phyloP scores from a whole-genome alignment of 305 asterid genomes.

The Fraxinus velutina region DNA sequence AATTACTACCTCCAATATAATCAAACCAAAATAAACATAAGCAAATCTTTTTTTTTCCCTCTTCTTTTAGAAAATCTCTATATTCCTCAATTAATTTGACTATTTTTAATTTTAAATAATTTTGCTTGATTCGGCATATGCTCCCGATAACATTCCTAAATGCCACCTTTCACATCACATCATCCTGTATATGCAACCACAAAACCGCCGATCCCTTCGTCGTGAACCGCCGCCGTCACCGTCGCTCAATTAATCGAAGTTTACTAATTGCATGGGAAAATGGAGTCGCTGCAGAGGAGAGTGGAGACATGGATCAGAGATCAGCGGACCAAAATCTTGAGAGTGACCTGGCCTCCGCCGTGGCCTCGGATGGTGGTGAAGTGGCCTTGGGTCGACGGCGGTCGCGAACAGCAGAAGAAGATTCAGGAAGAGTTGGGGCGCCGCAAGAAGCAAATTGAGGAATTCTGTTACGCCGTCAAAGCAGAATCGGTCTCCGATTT shows the following conservation, averaged over 20 bases:
- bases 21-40: neutral
- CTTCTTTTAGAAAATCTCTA: neutral
- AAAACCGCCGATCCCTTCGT: slow-evolving; percentile 28
- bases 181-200: slow-evolving; percentile 16
- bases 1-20: neutral
- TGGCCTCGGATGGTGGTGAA: slow-evolving; percentile 61
- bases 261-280: slow-evolving; percentile 49
- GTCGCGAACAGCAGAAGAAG: slow-evolving; percentile 64
- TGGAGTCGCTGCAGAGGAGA: slow-evolving; percentile 75
- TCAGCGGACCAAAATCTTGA: slow-evolving; percentile 65
- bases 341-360: slow-evolving; percentile 77
- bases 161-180: slow-evolving; percentile 13
- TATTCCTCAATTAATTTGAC: neutral
- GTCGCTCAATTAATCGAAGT: slow-evolving; percentile 32
- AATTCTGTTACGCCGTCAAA: slow-evolving; percentile 72
- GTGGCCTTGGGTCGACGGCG: slow-evolving; percentile 85
- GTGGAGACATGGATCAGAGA: slow-evolving; percentile 94
- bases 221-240: slow-evolving; percentile 4
- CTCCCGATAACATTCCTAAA: neutral
- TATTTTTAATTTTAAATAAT: neutral
- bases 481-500: slow-evolving; percentile 81
- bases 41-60: neutral
- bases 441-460: slow-evolving; percentile 73
- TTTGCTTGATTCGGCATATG: slow-evolving; percentile 7
- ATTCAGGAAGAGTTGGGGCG: slow-evolving; percentile 65